Conservation (phyloP, 108 stramenopile species). For the Cyclotella distinguenda region DNA sequence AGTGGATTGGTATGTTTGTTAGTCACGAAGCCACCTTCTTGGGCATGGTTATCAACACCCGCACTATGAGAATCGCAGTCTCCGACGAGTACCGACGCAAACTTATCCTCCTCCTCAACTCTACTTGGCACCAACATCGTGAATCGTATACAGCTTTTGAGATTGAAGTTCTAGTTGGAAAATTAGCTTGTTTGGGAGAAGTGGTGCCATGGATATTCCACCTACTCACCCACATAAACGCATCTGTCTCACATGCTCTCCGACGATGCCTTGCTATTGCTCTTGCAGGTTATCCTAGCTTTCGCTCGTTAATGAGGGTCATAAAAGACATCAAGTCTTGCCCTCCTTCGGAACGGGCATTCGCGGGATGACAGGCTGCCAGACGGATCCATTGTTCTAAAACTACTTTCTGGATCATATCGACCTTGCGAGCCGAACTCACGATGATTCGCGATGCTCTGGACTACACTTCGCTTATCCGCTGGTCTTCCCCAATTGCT, state of each 20-base stretch:
- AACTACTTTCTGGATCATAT: too few relatives aligned
- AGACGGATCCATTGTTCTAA: too few relatives aligned
- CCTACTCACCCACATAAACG: conserved; percentile 9
- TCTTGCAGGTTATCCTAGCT: too few relatives aligned
- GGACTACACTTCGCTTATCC: too few relatives aligned
- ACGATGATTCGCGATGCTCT: too few relatives aligned
- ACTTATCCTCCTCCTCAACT: neutral
- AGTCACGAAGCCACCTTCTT: neutral
- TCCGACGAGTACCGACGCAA: conserved; percentile 1
- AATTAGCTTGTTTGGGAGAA: neutral
- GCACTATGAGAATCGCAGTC: conserved; percentile 2
- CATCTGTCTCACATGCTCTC: neutral
- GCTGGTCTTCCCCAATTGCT: too few relatives aligned
- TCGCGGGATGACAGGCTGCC: too few relatives aligned
- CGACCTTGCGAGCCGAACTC: too few relatives aligned
- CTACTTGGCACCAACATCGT: neutral
- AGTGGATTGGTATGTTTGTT: neutral
- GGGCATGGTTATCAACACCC: neutral
- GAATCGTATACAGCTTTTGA: neutral
- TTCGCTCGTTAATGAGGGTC: neutral
- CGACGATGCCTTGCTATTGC: neutral
- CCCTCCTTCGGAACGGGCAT: too few relatives aligned
- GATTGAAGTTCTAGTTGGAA: neutral
- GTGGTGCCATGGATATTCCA: conserved; percentile 6
- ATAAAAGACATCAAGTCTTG: neutral